phyloP scores from a whole-genome alignment of 192 early-diverging fungal species.

The Jimgerdemannia flammicorona region DNA sequence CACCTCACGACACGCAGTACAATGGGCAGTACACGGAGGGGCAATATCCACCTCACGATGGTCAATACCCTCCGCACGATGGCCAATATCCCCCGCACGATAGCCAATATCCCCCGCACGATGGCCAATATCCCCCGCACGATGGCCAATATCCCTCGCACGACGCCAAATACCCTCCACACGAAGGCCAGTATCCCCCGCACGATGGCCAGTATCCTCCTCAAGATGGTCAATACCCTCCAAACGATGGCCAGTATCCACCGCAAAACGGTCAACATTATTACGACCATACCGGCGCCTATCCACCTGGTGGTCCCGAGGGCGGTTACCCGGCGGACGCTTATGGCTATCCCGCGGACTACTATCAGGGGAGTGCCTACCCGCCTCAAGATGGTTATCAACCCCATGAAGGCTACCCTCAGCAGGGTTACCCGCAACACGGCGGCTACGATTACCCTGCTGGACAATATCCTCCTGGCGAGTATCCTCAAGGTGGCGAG shows the following conservation, averaged over 20 bases:
- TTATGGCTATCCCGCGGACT: not conserved
- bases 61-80: slow-evolving; percentile 1
- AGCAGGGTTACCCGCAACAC: slow-evolving; percentile 13
- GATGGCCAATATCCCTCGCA: not conserved
- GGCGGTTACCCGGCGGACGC: not conserved
- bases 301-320: not conserved
- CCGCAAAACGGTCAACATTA: not conserved
- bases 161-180: not conserved
- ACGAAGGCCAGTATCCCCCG: not conserved
- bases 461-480: slow-evolving; percentile 28
- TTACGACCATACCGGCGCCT: not conserved
- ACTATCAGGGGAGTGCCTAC: not conserved
- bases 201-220: not conserved
- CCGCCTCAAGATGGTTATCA: not conserved
- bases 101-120: not conserved
- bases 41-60: not conserved
- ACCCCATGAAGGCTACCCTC: slow-evolving; percentile 3
- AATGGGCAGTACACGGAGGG: not conserved
- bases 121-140: not conserved
- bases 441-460: slow-evolving; percentile 23
- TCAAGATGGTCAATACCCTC: not conserved
- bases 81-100: not conserved
- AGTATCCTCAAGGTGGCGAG: slow-evolving; percentile 21
- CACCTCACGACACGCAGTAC: not conserved
- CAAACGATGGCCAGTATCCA: not conserved